Percentiles rank a stretch among this genome's conserved stretches.
Conservation (phyloP, 108 stramenopile species). For the Ochromonas danica region DNA sequence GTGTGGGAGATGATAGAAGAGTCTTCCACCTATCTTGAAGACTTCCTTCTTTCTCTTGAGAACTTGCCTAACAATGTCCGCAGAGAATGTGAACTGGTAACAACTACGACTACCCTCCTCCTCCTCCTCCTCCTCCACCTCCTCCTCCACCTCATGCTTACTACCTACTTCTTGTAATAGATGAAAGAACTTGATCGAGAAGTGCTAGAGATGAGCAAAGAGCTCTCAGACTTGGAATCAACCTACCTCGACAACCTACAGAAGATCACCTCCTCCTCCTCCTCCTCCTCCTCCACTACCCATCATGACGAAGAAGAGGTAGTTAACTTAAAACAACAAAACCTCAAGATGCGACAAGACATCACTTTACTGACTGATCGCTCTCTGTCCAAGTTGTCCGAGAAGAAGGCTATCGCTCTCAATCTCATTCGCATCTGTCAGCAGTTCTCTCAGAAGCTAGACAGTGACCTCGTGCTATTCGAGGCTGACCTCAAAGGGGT, state of each 20-base stretch:
- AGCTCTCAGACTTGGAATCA: background rate
- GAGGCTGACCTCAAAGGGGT: background rate
- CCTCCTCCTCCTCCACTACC: too few species aligned
- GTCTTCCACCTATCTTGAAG: conserved; percentile 1
- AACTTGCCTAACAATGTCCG: background rate
- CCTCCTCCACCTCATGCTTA: too few species aligned
- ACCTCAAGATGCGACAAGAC: background rate
- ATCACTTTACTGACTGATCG: background rate
- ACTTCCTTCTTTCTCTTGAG: background rate
- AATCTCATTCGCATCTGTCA: background rate
- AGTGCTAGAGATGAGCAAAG: background rate
- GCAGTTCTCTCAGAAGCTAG: background rate
- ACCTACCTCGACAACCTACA: background rate
- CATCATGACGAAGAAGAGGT: too few species aligned
- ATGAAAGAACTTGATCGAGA: conserved; percentile 26
- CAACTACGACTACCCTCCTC: too few species aligned
- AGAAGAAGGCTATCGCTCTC: background rate
- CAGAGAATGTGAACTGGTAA: conserved; percentile 23
- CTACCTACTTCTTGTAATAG: too few species aligned
- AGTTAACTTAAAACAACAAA: background rate
- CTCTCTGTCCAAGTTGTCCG: background rate
- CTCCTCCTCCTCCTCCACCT: too few species aligned
- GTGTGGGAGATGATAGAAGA: background rate
- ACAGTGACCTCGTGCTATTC: background rate
- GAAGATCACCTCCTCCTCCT: too few species aligned